A percentile compares a stretch with the other conserved stretches of the same genome.
These are phyloP conservation scores for Mucor plumbeus DNA, from an alignment of 371 early-diverging fungal species.

Conservation along the genomic window DNA sequence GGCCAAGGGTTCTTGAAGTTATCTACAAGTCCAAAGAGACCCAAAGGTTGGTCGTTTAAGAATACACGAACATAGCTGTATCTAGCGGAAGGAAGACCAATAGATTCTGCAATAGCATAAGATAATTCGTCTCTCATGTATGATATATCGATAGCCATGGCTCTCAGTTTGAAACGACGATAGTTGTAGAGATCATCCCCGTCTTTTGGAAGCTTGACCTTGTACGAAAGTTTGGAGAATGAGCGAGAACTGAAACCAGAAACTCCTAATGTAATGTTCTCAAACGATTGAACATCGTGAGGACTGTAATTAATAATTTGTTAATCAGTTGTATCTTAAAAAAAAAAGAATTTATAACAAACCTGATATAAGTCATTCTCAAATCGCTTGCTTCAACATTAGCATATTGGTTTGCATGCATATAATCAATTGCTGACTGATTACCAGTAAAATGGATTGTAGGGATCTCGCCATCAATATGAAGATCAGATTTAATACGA, in stretches of 20 bases:
- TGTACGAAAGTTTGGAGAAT: constrained; percentile 30
- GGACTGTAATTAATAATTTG: background rate
- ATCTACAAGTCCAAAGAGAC: constrained; percentile 44
- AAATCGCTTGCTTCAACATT: constrained; percentile 18
- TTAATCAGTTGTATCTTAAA: background rate
- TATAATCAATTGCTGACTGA: constrained; percentile 20
- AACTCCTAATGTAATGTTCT: constrained; percentile 20
- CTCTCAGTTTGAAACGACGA: constrained; percentile 39
- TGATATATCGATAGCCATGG: constrained; percentile 46
- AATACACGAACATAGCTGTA: constrained; percentile 39
- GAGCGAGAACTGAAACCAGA: constrained; percentile 36
- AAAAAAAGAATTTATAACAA: background rate
- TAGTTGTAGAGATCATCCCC: constrained; percentile 33
- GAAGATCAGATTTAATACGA: constrained; percentile 25
- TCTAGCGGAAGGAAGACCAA: constrained; percentile 48
- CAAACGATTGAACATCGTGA: constrained; percentile 8
- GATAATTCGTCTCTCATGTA: constrained; percentile 57
- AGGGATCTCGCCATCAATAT: constrained; percentile 32
- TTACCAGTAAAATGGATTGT: constrained; percentile 30
- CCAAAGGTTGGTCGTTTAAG: constrained; percentile 38
- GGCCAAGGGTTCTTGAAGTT: constrained; percentile 41
- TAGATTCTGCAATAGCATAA: constrained; percentile 45
- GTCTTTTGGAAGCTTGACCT: constrained; percentile 29
- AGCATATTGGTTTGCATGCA: constrained; percentile 25
- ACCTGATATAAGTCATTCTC: constrained; percentile 43